Conservation (phyloP, 306 rosid species). For the Cucurbita pepo region DNA sequence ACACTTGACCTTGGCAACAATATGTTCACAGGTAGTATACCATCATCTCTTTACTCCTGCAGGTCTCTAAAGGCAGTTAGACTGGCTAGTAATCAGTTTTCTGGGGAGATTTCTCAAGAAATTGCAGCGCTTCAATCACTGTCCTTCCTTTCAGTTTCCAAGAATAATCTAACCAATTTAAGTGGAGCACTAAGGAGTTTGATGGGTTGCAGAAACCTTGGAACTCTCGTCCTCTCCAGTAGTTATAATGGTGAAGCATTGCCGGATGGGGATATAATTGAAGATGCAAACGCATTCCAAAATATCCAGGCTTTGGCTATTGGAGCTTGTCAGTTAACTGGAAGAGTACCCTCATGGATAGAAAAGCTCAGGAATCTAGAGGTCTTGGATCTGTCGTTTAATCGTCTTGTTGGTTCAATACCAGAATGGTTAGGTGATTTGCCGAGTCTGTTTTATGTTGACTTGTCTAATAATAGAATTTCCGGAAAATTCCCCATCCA, state of each 20-base stretch:
- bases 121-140: slow-evolving; percentile 41
- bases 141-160: slow-evolving; percentile 61
- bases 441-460: slow-evolving; percentile 63
- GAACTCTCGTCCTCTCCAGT: slow-evolving; percentile 44
- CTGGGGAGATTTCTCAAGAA: slow-evolving; percentile 49
- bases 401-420: slow-evolving; percentile 41
- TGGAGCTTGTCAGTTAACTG: slow-evolving; percentile 63
- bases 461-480: slow-evolving; percentile 47
- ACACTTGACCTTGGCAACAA: slow-evolving; percentile 79
- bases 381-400: slow-evolving; percentile 65
- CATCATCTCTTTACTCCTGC: slow-evolving; percentile 61
- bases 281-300: slow-evolving; percentile 45
- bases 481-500: slow-evolving; percentile 46
- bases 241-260: slow-evolving; percentile 37
- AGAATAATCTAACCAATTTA: slow-evolving; percentile 40
- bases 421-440: slow-evolving; percentile 62
- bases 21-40: slow-evolving; percentile 48
- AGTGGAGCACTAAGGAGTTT: slow-evolving; percentile 50
- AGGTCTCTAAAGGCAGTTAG: slow-evolving; percentile 61
- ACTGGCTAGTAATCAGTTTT: slow-evolving; percentile 45
- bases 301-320: slow-evolving; percentile 50
- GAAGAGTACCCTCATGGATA: slow-evolving; percentile 69
- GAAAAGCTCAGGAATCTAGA: slow-evolving; percentile 39
- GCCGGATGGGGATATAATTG: slow-evolving; percentile 32
- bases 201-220: slow-evolving; percentile 44